A percentile compares a stretch with the other conserved stretches of the same genome.
These are phyloP conservation scores for Trypanosoma platydactyli DNA, from an alignment of 208 protist species.

Conservation along the genomic window DNA sequence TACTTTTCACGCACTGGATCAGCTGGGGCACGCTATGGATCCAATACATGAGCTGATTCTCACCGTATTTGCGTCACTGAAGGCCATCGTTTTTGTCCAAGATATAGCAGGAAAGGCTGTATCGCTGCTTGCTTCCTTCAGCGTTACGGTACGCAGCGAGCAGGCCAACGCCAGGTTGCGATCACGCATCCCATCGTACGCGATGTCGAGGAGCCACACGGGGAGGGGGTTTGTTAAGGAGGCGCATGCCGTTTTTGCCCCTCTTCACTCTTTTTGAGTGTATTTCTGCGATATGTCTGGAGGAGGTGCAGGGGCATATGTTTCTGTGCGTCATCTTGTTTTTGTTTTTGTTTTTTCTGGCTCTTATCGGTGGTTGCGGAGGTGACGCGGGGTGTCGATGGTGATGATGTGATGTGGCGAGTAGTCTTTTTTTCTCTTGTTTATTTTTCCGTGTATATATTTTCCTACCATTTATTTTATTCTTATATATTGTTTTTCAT, in stretches of 20 bases:
- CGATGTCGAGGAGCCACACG: slow-evolving; percentile 25
- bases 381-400: background rate
- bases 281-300: background rate
- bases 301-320: background rate
- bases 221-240: slow-evolving; percentile 3
- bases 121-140: slow-evolving; percentile 19
- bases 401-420: background rate
- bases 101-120: slow-evolving; percentile 15
- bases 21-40: slow-evolving; percentile 17
- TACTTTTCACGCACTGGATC: slow-evolving; percentile 8
- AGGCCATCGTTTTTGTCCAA: slow-evolving; percentile 13
- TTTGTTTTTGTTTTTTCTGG: too few relatives aligned
- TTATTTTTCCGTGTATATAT: slow-evolving; percentile 1
- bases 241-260: slow-evolving; percentile 1
- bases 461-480: background rate
- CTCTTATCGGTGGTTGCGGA: background rate
- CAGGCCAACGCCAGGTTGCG: slow-evolving; percentile 18
- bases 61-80: slow-evolving; percentile 6
- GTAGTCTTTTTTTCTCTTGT: slow-evolving; percentile 3
- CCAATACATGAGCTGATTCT: slow-evolving; percentile 17
- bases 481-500: slow-evolving; percentile 11
- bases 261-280: slow-evolving; percentile 4
- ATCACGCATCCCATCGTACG: slow-evolving; percentile 18
- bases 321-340: background rate
- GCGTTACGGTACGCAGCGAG: slow-evolving; percentile 8